These are phyloP conservation scores for Thelephora terrestris DNA, from an alignment of 1,284 basidiomycete species.

Conservation along the genomic window DNA sequence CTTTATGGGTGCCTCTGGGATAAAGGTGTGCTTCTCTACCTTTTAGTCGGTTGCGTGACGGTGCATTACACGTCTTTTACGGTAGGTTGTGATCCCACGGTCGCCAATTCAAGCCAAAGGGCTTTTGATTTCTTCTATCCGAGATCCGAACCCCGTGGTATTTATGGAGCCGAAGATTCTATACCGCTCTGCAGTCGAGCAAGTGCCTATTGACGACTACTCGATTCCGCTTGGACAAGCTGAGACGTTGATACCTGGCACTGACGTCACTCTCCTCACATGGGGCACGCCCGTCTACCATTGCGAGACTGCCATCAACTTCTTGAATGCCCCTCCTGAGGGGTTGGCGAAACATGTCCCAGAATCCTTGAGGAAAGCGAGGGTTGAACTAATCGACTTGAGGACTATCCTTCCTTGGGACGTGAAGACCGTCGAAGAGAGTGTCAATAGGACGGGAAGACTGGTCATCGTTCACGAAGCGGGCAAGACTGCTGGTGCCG, in stretches of 20 bases:
- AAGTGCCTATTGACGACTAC: constrained; percentile 86
- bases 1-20: constrained; percentile 83
- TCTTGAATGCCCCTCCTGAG: constrained; percentile 58
- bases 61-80: background rate
- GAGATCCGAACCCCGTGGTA: constrained; percentile 88
- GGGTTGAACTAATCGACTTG: constrained; percentile 85
- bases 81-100: constrained; percentile 79
- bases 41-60: background rate
- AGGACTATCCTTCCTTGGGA: constrained; percentile 90
- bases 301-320: constrained; percentile 70
- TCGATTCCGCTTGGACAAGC: constrained; percentile 72
- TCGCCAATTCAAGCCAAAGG: constrained; percentile 95
- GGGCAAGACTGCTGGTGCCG: constrained; percentile 75
- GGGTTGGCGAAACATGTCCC: constrained; percentile 66
- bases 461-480: constrained; percentile 91
- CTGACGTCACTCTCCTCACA: constrained; percentile 79
- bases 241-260: constrained; percentile 65
- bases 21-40: constrained; percentile 53
- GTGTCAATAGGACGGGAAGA: constrained; percentile 74
- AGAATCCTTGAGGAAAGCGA: constrained; percentile 52
- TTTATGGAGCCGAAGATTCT: constrained; percentile 94
- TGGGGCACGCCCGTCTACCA: constrained; percentile 92
- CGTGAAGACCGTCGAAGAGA: constrained; percentile 67
- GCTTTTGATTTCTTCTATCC: constrained; percentile 73
- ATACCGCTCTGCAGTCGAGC: constrained; percentile 80